A percentile compares a stretch with the other conserved stretches of the same genome.
These are phyloP conservation scores for Irpex sp. DNA, from an alignment of 1,284 basidiomycete genomes.

Conservation along the genomic window DNA sequence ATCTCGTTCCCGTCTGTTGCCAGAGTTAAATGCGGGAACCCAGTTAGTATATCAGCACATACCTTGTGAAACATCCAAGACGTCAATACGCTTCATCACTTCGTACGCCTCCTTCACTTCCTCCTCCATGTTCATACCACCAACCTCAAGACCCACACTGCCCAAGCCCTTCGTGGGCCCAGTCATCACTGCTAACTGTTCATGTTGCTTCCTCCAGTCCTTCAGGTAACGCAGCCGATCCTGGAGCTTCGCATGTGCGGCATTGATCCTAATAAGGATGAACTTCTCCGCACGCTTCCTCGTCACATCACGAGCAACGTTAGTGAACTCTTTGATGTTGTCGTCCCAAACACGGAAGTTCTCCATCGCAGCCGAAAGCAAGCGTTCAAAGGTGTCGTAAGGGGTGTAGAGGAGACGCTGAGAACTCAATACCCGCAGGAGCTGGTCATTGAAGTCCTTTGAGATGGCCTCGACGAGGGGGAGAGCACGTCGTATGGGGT, in stretches of 20 bases:
- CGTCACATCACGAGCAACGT: slow-evolving; percentile 92
- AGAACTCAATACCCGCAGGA: slow-evolving; percentile 85
- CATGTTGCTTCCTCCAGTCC: slow-evolving; percentile 95
- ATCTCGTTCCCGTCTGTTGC: slow-evolving; percentile 90
- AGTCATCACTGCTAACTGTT: slow-evolving; percentile 97
- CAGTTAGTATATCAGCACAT: slow-evolving; percentile 21
- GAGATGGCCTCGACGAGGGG: slow-evolving; percentile 98
- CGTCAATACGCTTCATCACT: slow-evolving; percentile 92
- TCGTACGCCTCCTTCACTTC: slow-evolving; percentile 96
- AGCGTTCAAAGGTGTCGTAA: slow-evolving; percentile 88
- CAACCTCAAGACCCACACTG: slow-evolving; percentile 65
- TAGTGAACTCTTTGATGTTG: slow-evolving; percentile 96
- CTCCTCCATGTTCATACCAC: slow-evolving; percentile 93
- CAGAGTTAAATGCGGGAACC: not conserved
- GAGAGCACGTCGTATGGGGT: slow-evolving; percentile 91
- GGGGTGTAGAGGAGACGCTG: slow-evolving; percentile 91
- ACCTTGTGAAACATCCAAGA: slow-evolving; percentile 89
- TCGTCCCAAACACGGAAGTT: slow-evolving; percentile 98
- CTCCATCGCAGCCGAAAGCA: slow-evolving; percentile 69
- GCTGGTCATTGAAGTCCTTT: slow-evolving; percentile 92
- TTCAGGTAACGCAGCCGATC: slow-evolving; percentile 85
- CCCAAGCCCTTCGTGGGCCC: slow-evolving; percentile 86
- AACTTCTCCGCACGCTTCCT: slow-evolving; percentile 91
- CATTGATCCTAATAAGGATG: slow-evolving; percentile 93
- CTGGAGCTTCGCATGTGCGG: slow-evolving; percentile 89